Evolutionary conservation across 1,139 yeast genomes (phyloP), one percentile per base, ranked within the genome.

Genomic region (Candida sanyaensis): DNA sequence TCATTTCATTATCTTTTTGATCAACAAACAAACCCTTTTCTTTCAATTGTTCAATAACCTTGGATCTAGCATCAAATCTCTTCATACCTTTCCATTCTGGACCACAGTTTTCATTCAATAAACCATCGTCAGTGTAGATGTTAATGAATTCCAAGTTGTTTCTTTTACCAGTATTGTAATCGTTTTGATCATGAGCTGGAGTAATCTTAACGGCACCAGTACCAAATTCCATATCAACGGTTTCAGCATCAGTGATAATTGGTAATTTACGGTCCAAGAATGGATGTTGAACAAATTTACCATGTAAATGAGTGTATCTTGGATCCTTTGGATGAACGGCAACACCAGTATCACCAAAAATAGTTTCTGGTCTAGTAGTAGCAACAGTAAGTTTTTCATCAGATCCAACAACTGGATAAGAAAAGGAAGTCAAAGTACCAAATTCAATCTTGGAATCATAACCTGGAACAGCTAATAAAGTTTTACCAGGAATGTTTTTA

Each of bases 121-220:
- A 71, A 69, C 99, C 99, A 61, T 91, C 89, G 65, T 93, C 98
- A 52, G 96, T 92, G 61, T 89, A 77, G 56, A 93, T 91, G 71
- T 90, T 91, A 69, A 93, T 80, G 63, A 91, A 83, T 66, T 90
- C 97, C 61, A 93, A 79, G 63, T 84, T 78, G 69, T 90, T 90
- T 75, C 98, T 91, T 75, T 89, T 91, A 76, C 99, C 99, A 49
- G 97, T 89, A 63, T 78, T 81, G 78, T 89, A 90, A 89, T 93
- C 99, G 79, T 93, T 93, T 62, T 87, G 89, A 71, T 93, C 99
- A 69, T 93, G 99, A 46, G 96, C 97, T 51, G 99, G 99, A 23
- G 99, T 93, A 65, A 93, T 93, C 74, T 93, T 93, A 56, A 93
- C 99, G 40, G 99, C 99, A 86, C 99, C 99, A 56, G 99, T 93